A percentile compares a stretch with the other conserved stretches of the same genome.
Conservation (phyloP, 768 basidiomycete species). For the Lactarius sp. region DNA sequence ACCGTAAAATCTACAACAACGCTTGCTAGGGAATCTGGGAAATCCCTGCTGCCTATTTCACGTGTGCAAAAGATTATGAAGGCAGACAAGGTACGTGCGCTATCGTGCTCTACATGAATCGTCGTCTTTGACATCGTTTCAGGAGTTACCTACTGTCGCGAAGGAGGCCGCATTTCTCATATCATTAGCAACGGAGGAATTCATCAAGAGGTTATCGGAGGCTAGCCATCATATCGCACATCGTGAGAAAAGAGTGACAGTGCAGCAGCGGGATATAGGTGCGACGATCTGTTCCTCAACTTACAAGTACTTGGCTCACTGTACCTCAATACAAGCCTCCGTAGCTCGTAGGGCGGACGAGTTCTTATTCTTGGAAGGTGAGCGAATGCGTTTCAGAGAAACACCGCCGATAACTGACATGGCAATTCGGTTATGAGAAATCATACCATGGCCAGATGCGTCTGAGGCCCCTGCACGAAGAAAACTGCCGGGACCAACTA, state of each 20-base stretch:
- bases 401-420: not conserved
- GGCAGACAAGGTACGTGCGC: slow-evolving; percentile 63
- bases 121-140: not conserved
- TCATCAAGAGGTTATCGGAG: slow-evolving; percentile 68
- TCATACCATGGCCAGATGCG: slow-evolving; percentile 48
- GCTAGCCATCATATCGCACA: slow-evolving; percentile 68
- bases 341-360: slow-evolving; percentile 66
- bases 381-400: slow-evolving; percentile 1
- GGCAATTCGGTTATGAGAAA: slow-evolving; percentile 38
- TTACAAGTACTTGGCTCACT: not conserved
- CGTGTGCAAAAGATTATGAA: slow-evolving; percentile 83
- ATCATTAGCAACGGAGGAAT: slow-evolving; percentile 82
- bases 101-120: not conserved
- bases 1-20: slow-evolving; percentile 22
- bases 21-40: slow-evolving; percentile 46
- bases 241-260: slow-evolving; percentile 64
- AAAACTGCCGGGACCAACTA: slow-evolving; percentile 35
- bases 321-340: slow-evolving; percentile 38
- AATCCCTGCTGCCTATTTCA: slow-evolving; percentile 67
- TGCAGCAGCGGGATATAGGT: slow-evolving; percentile 82
- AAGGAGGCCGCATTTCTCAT: slow-evolving; percentile 78
- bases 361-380: slow-evolving; percentile 76
- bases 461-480: slow-evolving; percentile 42
- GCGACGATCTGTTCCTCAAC: slow-evolving; percentile 27
- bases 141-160: slow-evolving; percentile 75